Evolutionary conservation across 2,329 filamentous ascomycete genomes (phyloP).

Genomic region (Verticillium dahliae): DNA sequence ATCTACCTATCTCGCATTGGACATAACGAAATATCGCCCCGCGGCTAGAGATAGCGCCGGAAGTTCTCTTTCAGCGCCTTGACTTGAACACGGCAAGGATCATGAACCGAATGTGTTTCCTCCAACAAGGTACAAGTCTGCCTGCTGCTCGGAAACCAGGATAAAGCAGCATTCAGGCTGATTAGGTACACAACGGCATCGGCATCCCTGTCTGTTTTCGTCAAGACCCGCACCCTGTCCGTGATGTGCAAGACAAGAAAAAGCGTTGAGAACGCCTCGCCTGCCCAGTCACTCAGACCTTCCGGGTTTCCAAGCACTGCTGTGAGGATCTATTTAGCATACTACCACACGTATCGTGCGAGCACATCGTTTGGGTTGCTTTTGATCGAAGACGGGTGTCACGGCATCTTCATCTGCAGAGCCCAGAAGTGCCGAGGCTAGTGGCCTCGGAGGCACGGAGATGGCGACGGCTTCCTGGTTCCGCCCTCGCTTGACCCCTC

Average conservation of each 20-base stretch:
- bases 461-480: conserved; percentile 1
- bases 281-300: neutral
- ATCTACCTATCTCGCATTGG: too few species aligned
- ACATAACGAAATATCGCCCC: too few species aligned
- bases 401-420: neutral
- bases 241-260: neutral
- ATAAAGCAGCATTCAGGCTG: conserved; percentile 1
- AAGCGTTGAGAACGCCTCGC: neutral
- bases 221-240: neutral
- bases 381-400: neutral
- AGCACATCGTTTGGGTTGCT: neutral
- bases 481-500: conserved; percentile 2
- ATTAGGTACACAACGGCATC: neutral
- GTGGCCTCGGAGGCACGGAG: neutral
- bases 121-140: neutral
- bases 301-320: neutral
- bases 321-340: too few species aligned
- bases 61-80: too few species aligned
- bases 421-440: neutral
- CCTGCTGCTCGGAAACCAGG: neutral
- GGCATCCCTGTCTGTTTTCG: neutral
- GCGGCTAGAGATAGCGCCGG: too few species aligned
- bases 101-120: neutral
- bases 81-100: neutral
- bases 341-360: too few species aligned